A percentile compares a stretch with the other conserved stretches of the same genome.
These are phyloP conservation scores for Arabis hirsuta DNA, from an alignment of 345 rosid genomes.

Conservation along the genomic window DNA sequence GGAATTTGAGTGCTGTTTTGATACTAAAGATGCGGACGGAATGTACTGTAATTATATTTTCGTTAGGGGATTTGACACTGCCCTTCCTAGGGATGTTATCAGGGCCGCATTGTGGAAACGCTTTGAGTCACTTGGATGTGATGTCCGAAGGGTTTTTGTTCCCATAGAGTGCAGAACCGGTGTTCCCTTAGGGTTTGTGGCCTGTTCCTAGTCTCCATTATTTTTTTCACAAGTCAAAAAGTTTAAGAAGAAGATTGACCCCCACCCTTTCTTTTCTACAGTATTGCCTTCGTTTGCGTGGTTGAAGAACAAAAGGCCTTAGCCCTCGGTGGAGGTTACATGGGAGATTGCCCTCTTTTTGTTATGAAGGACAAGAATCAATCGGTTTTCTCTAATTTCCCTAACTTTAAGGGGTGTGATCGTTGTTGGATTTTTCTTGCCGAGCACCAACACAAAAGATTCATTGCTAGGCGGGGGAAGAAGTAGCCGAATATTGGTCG, in stretches of 20 bases:
- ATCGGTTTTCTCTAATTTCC: background rate
- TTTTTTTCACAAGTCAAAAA: too few species aligned
- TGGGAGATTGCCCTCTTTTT: conserved; percentile 44
- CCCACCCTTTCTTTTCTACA: conserved; percentile 30
- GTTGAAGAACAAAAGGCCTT: conserved; percentile 53
- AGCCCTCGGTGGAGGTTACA: conserved; percentile 47
- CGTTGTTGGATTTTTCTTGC: background rate
- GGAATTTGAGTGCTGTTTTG: conserved; percentile 3
- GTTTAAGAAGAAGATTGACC: background rate
- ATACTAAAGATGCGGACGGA: conserved; percentile 42
- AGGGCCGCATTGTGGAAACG: conserved; percentile 33
- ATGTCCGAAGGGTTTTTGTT: conserved; percentile 52
- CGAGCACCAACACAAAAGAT: background rate
- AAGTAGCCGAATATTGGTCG: too few species aligned
- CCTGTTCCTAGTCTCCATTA: background rate
- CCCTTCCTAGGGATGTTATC: conserved; percentile 53
- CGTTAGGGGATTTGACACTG: conserved; percentile 59
- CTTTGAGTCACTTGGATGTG: conserved; percentile 62
- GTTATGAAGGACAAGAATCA: conserved; percentile 61
- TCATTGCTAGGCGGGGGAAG: background rate
- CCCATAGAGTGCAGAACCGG: conserved; percentile 64
- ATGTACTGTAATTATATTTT: conserved; percentile 44
- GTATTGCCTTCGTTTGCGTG: conserved; percentile 68
- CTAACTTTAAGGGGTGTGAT: background rate
- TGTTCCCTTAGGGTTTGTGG: conserved; percentile 47